A percentile compares a stretch with the other conserved stretches of the same genome.
phyloP scores from a whole-genome alignment of 2,329 filamentous ascomycete genomes.

The Polychaeton citri region DNA sequence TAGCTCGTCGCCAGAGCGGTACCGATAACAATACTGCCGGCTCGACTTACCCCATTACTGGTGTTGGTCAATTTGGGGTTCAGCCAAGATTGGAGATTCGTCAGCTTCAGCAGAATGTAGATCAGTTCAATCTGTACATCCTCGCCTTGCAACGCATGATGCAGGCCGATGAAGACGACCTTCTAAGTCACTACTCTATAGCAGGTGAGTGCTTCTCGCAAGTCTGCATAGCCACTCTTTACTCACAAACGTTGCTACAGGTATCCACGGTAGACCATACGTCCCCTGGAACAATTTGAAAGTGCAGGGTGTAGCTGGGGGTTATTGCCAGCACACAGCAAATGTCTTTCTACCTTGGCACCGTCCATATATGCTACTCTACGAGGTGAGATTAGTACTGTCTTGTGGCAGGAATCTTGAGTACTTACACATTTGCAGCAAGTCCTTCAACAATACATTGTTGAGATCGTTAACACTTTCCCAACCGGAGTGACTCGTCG shows the following conservation, averaged over 20 bases:
- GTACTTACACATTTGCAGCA: slow-evolving; percentile 21
- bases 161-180: slow-evolving; percentile 47
- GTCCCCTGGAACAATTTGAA: slow-evolving; percentile 38
- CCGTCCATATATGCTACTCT: slow-evolving; percentile 59
- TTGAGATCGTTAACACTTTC: slow-evolving; percentile 28
- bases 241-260: slow-evolving; percentile 28
- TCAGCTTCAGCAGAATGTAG: slow-evolving; percentile 46
- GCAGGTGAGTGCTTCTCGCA: slow-evolving; percentile 44
- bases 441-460: slow-evolving; percentile 26
- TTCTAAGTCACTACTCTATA: slow-evolving; percentile 66
- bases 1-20: slow-evolving; percentile 7
- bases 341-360: slow-evolving; percentile 74
- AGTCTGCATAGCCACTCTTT: not conserved
- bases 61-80: slow-evolving; percentile 17
- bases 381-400: slow-evolving; percentile 31
- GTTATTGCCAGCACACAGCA: slow-evolving; percentile 67
- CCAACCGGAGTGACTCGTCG: slow-evolving; percentile 22
- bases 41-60: slow-evolving; percentile 12
- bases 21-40: slow-evolving; percentile 6
- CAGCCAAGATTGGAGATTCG: slow-evolving; percentile 52
- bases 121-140: slow-evolving; percentile 65
- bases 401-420: no score
- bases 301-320: slow-evolving; percentile 37
- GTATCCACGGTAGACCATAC: slow-evolving; percentile 67
- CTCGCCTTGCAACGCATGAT: slow-evolving; percentile 63